These are phyloP conservation scores for Cordyceps cicadae DNA, from an alignment of 2,329 filamentous ascomycete genomes.

Conservation along the genomic window DNA sequence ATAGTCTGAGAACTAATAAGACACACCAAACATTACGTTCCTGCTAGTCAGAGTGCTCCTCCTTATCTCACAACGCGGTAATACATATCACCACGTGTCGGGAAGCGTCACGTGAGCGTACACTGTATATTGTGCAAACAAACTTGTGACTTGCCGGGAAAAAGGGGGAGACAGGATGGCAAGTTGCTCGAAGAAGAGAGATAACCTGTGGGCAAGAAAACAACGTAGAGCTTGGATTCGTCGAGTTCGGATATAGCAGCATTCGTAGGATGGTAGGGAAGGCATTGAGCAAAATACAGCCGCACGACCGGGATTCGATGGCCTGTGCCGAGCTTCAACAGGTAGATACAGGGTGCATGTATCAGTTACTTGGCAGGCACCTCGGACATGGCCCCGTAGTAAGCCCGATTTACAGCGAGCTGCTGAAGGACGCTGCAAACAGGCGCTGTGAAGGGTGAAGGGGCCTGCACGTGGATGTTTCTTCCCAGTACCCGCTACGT, in stretches of 20 bases:
- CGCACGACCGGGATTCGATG: conserved; percentile 1
- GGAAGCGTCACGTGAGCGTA: background rate
- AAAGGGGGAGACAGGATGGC: background rate
- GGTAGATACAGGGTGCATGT: background rate
- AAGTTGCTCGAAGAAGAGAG: background rate
- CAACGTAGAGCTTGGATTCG: background rate
- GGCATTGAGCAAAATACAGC: background rate
- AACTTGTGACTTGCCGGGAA: too few relatives aligned
- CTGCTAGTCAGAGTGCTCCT: background rate
- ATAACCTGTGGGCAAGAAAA: background rate
- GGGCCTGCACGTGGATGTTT: conserved; percentile 3
- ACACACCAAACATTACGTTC: too few relatives aligned
- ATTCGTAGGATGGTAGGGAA: too few relatives aligned
- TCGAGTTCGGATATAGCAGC: too few relatives aligned
- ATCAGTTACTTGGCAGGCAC: background rate
- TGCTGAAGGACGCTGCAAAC: background rate
- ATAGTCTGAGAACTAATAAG: too few relatives aligned
- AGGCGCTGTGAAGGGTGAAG: background rate
- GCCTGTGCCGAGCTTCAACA: conserved; percentile 1
- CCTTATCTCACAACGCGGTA: background rate
- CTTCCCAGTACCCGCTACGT: conserved; percentile 5
- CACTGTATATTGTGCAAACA: background rate
- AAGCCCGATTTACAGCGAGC: conserved; percentile 1
- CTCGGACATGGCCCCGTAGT: background rate
- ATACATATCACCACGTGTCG: background rate